phyloP scores from a whole-genome alignment of 2,329 filamentous ascomycete species.

The Ophiostoma himal-ulmi region DNA sequence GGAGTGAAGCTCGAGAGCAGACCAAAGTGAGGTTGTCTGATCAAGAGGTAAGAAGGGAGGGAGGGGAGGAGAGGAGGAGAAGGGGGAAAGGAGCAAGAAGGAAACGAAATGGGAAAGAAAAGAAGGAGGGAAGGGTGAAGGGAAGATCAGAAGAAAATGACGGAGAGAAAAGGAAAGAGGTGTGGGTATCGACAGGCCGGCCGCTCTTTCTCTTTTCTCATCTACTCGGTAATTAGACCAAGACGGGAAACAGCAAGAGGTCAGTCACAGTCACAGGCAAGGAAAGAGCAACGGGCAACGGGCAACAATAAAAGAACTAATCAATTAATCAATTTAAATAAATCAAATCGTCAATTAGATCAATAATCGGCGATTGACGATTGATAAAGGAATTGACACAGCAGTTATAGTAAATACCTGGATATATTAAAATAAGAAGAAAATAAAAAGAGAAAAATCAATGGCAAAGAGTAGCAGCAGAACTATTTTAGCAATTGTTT shows the following conservation, averaged over 20 bases:
- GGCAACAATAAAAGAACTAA: not conserved
- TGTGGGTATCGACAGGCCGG: slow-evolving; percentile 7
- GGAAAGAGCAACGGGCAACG: slow-evolving; percentile 4
- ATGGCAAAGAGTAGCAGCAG: not conserved
- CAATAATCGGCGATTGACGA: not conserved
- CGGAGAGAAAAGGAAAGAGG: slow-evolving; percentile 16
- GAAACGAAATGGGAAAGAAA: not conserved
- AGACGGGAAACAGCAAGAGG: slow-evolving; percentile 12
- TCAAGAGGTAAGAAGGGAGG: not conserved
- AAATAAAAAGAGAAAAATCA: not conserved
- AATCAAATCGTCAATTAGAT: not conserved
- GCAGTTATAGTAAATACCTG: not conserved
- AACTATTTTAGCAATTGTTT: not conserved
- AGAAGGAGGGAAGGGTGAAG: slow-evolving; percentile 6
- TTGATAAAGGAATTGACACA: slow-evolving; percentile 5
- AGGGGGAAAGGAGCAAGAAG: not conserved
- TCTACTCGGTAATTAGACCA: not conserved
- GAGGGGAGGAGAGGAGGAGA: not conserved
- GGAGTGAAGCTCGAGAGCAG: slow-evolving; percentile 5
- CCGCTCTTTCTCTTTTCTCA: not conserved
- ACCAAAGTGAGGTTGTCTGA: slow-evolving; percentile 9
- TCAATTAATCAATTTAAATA: not conserved
- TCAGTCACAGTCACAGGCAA: not conserved
- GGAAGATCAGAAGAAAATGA: slow-evolving; percentile 9
- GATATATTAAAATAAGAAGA: not conserved